Base-by-base conservation (phyloP, 2,329 filamentous ascomycete genomes). In the Pseudogymnoascus sp. region DNA sequence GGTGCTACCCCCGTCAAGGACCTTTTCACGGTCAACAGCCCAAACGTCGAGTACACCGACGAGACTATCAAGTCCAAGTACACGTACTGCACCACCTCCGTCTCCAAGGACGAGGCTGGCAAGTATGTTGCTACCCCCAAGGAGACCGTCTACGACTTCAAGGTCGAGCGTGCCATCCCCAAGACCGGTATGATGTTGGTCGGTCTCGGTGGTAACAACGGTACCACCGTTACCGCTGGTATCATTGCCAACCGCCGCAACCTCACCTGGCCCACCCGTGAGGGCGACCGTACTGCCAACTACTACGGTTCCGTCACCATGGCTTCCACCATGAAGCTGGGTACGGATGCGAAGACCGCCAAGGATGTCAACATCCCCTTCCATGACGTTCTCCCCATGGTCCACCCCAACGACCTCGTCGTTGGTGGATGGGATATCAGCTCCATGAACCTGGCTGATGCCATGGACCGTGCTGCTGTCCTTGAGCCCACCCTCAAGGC, bases 291-390 rank as follows among this genome's bases (percentile, higher is more conserved):
- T 66, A 80, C 84, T 66, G 88, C 94, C 77, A 99, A 99, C 79
- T 99, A 97, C 85, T 99, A 97, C 75, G 94, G 94, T 71, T 99
- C 94, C 62, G 86, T 97, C 69, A 85, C 97, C 76, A 97, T 99
- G 94, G 84, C 88, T 66, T 97, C 94, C 18, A 99, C 94, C 67
- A 86, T 97, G 79, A 99, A 97, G 84, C 87, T 99, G 64, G 94
- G 94, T 62, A 89, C 88, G 47, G 91, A 97, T 71, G 82, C 85
- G 70, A 85, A 88, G 77, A 95, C 91, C 64, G 86, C 84, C 70
- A 83, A 89, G 77, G 94, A 99, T 72, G 85, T 99, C 78, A 96
- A 97, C 78, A 90, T 99, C 69, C 93, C 94, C 66, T 96, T 99
- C 81, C 90, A 93, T 74, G 85, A 93, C 74, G 83, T 97, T 70